Percentiles rank a stretch among this genome's conserved stretches.
phyloP scores from a whole-genome alignment of 805 yeast species.

The Cyberlindnera japonica region DNA sequence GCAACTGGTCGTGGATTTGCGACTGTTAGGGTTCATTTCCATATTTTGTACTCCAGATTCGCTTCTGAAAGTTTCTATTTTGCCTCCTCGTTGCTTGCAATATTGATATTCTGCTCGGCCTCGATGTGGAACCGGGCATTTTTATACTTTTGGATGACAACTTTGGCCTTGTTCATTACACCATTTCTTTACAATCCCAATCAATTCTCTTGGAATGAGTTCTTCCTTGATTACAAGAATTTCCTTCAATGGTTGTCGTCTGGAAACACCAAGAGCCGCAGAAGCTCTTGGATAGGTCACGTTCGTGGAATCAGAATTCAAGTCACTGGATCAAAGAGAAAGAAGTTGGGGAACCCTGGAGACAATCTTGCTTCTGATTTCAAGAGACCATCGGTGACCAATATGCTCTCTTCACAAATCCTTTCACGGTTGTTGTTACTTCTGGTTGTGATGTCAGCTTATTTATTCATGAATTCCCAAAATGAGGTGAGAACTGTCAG shows the following conservation, averaged over 20 bases:
- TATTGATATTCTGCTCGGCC: slow-evolving; percentile 54
- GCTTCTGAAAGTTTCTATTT: slow-evolving; percentile 64
- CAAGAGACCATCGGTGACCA: slow-evolving; percentile 46
- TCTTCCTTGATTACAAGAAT: slow-evolving; percentile 54
- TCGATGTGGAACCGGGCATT: slow-evolving; percentile 60
- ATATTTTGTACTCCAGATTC: slow-evolving; percentile 63
- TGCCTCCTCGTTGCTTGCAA: slow-evolving; percentile 49
- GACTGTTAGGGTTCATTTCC: slow-evolving; percentile 64
- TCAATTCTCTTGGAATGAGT: slow-evolving; percentile 60
- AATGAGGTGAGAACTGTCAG: slow-evolving; percentile 35
- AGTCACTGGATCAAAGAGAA: slow-evolving; percentile 52
- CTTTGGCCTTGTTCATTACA: slow-evolving; percentile 49
- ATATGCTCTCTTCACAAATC: slow-evolving; percentile 39
- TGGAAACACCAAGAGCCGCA: slow-evolving; percentile 42
- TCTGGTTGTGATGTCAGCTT: slow-evolving; percentile 40
- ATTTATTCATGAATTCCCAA: slow-evolving; percentile 51
- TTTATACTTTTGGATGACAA: slow-evolving; percentile 61
- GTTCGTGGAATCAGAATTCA: slow-evolving; percentile 49
- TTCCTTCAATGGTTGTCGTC: slow-evolving; percentile 42
- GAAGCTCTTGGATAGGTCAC: slow-evolving; percentile 44
- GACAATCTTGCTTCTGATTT: slow-evolving; percentile 41
- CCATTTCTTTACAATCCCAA: slow-evolving; percentile 66
- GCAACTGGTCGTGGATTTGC: slow-evolving; percentile 85
- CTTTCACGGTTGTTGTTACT: slow-evolving; percentile 36
- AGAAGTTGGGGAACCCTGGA: slow-evolving; percentile 34